These are phyloP conservation scores for Citrullus mucosospermus DNA, from an alignment of 306 rosid genomes.

Conservation along the genomic window DNA sequence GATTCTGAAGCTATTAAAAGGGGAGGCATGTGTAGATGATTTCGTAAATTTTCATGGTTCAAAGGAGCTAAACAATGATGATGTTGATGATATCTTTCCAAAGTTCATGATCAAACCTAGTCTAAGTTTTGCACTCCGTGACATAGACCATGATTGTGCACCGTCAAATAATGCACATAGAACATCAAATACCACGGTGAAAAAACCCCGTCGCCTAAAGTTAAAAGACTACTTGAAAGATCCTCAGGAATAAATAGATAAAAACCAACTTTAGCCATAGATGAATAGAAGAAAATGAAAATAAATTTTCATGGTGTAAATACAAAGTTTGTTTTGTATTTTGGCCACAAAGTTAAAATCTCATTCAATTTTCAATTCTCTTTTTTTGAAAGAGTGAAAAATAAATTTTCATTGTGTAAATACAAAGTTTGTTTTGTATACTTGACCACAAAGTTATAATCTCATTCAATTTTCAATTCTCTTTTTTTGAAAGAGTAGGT, in stretches of 20 bases:
- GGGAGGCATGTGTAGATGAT: constrained; percentile 24
- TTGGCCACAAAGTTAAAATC: too few species aligned
- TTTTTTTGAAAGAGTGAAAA: too few species aligned
- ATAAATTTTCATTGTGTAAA: background rate
- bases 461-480: too few species aligned
- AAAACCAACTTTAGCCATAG: too few species aligned
- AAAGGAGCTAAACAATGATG: constrained; percentile 31
- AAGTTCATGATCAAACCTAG: constrained; percentile 53
- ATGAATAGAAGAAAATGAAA: too few species aligned
- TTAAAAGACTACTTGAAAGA: background rate
- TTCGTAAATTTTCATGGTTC: constrained; percentile 1
- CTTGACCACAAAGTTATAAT: too few species aligned
- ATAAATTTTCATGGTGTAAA: background rate
- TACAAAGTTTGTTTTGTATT: background rate
- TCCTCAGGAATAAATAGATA: background rate
- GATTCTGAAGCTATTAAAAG: constrained; percentile 59
- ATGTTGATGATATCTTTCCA: constrained; percentile 80
- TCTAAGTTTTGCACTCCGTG: constrained; percentile 63
- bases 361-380: too few species aligned
- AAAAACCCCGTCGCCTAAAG: background rate
- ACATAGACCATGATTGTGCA: constrained; percentile 26
- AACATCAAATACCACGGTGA: background rate
- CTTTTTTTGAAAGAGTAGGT: too few species aligned
- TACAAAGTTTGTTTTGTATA: background rate
- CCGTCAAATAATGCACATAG: background rate